Conservation (phyloP, 2,329 filamentous ascomycete species). For the Fusarium praegraminearum region DNA sequence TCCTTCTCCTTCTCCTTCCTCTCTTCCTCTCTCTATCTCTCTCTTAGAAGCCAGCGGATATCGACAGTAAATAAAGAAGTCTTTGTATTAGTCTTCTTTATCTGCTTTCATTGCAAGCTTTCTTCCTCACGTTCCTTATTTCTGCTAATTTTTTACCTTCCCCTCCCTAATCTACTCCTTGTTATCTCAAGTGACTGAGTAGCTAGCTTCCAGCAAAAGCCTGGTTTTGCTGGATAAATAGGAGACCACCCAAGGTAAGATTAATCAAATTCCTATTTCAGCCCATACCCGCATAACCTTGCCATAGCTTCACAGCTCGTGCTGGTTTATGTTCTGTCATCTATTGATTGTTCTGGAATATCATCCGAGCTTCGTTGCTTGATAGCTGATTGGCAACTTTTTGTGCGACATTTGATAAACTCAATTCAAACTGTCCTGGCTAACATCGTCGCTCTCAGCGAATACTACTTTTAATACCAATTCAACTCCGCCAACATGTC, state of each 20-base stretch:
- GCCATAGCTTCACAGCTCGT: slow-evolving; percentile 17
- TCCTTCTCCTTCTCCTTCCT: slow-evolving; percentile 10
- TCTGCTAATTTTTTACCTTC: slow-evolving; percentile 1
- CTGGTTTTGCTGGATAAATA: slow-evolving; percentile 39
- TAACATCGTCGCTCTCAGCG: slow-evolving; percentile 17
- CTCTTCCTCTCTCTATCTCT: slow-evolving; percentile 20
- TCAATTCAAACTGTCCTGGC: background rate
- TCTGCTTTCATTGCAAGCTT: slow-evolving; percentile 32
- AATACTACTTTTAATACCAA: slow-evolving; percentile 30
- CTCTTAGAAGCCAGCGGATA: slow-evolving; percentile 32
- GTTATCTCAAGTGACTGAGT: slow-evolving; percentile 1
- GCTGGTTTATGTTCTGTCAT: slow-evolving; percentile 4
- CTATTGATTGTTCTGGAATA: slow-evolving; percentile 16
- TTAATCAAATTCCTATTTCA: slow-evolving; percentile 32
- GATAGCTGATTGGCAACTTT: slow-evolving; percentile 8
- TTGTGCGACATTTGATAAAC: slow-evolving; percentile 20
- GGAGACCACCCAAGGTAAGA: slow-evolving; percentile 37
- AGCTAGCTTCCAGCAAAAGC: slow-evolving; percentile 28
- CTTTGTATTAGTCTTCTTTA: slow-evolving; percentile 20
- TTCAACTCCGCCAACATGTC: slow-evolving; percentile 55
- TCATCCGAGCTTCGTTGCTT: slow-evolving; percentile 27
- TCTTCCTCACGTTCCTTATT: slow-evolving; percentile 30
- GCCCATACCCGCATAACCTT: slow-evolving; percentile 22
- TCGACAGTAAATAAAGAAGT: slow-evolving; percentile 28
- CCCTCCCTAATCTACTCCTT: slow-evolving; percentile 5